Conservation (phyloP, 306 rosid genomes). For the Psophocarpus tetragonolobus region DNA sequence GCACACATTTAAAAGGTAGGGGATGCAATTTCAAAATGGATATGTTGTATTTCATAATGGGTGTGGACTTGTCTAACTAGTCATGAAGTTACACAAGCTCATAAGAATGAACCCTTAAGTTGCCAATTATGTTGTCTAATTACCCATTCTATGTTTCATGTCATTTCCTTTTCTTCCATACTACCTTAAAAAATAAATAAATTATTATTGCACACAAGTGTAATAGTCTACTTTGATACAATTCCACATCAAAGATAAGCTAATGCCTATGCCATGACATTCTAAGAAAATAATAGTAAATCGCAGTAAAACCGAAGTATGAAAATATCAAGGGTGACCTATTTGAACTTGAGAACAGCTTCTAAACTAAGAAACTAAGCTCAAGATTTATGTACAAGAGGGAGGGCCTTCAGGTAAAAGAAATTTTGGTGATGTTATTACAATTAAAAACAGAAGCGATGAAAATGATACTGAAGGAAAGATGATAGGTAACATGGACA, state of each 20-base stretch:
- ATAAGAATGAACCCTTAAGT: neutral
- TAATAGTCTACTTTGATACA: neutral
- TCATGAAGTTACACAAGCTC: neutral
- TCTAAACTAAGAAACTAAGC: conserved; percentile 78
- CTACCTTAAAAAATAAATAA: neutral
- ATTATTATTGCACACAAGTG: neutral
- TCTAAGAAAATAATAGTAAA: conserved; percentile 20
- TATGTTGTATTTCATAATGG: neutral
- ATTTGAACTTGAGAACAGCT: conserved; percentile 75
- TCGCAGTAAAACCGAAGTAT: neutral
- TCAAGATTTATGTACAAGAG: conserved; percentile 90
- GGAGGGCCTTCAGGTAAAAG: conserved; percentile 53
- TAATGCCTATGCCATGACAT: conserved; percentile 1
- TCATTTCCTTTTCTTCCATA: neutral
- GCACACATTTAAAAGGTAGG: neutral
- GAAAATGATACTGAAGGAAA: neutral
- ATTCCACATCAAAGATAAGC: too few species aligned
- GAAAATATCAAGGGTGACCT: conserved; percentile 75
- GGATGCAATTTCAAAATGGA: neutral
- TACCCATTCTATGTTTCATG: neutral
- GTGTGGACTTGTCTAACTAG: neutral
- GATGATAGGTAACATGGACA: neutral
- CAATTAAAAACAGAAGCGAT: conserved; percentile 11
- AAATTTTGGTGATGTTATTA: neutral
- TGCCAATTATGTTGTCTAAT: neutral